Conservation (phyloP, 768 basidiomycete genomes). For the Polyporus arcularius region DNA sequence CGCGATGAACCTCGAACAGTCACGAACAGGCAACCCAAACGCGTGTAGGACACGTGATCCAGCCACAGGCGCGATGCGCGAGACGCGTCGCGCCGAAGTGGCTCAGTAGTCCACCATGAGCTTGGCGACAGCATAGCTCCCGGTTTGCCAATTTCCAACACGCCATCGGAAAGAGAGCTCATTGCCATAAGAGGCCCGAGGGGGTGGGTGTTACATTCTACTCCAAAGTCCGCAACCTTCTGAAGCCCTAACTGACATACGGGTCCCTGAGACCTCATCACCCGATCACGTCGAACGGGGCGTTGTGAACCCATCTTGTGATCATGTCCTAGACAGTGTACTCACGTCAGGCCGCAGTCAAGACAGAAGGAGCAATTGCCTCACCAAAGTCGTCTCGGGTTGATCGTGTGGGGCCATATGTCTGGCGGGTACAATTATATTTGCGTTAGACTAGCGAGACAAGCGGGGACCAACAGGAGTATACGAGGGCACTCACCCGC, state of each 20-base stretch:
- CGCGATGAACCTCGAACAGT: constrained; percentile 2
- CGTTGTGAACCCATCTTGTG: constrained; percentile 8
- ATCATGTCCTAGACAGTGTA: constrained; percentile 6
- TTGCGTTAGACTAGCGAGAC: background rate
- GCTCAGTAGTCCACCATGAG: background rate
- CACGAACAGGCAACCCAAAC: constrained; percentile 8
- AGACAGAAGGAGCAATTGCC: background rate
- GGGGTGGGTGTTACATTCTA: background rate
- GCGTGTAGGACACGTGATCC: constrained; percentile 12
- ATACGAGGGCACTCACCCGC: constrained; percentile 36
- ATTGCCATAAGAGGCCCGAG: background rate
- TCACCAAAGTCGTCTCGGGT: constrained; percentile 10
- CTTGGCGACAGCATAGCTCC: background rate
- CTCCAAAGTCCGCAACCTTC: background rate
- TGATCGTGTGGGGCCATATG: constrained; percentile 15
- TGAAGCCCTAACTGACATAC: background rate
- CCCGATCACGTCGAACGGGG: constrained; percentile 7
- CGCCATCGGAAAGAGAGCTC: background rate
- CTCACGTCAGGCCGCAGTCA: background rate
- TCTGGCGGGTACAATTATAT: background rate
- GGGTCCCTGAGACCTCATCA: background rate
- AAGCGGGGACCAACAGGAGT: background rate
- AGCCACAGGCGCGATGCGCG: constrained; percentile 13
- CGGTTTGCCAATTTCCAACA: background rate
- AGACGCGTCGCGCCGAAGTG: background rate